Conservation (phyloP, 805 yeast genomes). For the Starmera quercuum region DNA sequence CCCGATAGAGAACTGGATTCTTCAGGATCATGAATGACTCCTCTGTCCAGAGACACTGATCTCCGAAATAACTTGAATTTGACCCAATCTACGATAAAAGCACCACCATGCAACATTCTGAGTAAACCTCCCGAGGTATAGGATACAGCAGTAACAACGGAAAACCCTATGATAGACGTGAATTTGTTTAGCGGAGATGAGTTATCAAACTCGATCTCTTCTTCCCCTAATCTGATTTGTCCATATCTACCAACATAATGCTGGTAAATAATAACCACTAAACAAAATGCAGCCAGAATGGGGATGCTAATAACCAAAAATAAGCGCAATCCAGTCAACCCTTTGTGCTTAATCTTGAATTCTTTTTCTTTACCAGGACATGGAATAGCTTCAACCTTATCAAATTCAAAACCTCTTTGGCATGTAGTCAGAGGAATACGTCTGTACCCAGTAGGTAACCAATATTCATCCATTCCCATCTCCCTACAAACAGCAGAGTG, state of each 20-base stretch:
- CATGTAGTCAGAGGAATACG: constrained; percentile 82
- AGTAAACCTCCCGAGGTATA: constrained; percentile 9
- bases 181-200: constrained; percentile 52
- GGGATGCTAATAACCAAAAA: constrained; percentile 52
- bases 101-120: constrained; percentile 14
- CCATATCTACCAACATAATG: constrained; percentile 79
- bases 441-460: constrained; percentile 90
- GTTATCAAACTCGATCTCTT: constrained; percentile 57
- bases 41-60: constrained; percentile 12
- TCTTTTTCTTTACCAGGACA: constrained; percentile 85
- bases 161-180: constrained; percentile 22
- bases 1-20: constrained; percentile 14
- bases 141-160: constrained; percentile 22
- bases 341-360: constrained; percentile 43
- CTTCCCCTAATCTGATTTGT: constrained; percentile 77
- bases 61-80: constrained; percentile 9
- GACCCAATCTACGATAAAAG: constrained; percentile 9
- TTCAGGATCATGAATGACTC: constrained; percentile 13
- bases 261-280: constrained; percentile 70
- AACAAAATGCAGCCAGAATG: constrained; percentile 37
- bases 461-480: constrained; percentile 56
- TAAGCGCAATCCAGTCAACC: constrained; percentile 47
- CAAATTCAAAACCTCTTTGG: constrained; percentile 69
- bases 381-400: constrained; percentile 53
- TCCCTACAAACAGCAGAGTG: constrained; percentile 53